Percentiles rank a stretch among this genome's conserved stretches.
phyloP scores from a whole-genome alignment of 106 monocot genomes.

The Acorus calamus region DNA sequence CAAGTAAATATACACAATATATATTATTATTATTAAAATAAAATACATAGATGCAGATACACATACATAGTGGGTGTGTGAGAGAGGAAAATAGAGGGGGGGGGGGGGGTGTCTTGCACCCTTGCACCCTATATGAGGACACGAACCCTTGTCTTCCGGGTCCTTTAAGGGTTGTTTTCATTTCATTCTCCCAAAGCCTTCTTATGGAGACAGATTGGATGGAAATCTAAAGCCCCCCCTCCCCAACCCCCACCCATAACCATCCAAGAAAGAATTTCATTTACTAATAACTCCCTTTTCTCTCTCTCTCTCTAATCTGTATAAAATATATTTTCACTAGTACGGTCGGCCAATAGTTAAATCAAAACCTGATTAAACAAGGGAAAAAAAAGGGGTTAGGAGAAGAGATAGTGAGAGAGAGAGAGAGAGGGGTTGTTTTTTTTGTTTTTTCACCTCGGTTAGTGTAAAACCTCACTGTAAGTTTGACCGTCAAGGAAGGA shows the following conservation, averaged over 20 bases:
- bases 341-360: too few relatives aligned
- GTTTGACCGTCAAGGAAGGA: constrained; percentile 54
- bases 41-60: background rate
- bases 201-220: constrained; percentile 1
- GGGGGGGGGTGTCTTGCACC: constrained; percentile 3
- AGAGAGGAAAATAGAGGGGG: background rate
- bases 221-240: background rate
- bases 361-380: background rate
- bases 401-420: background rate
- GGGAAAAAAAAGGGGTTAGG: background rate
- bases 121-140: constrained; percentile 24
- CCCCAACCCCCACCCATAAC: background rate
- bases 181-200: constrained; percentile 3
- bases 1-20: too few relatives aligned
- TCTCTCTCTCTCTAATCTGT: background rate
- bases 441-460: constrained; percentile 14
- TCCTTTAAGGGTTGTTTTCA: background rate
- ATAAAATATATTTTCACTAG: too few relatives aligned
- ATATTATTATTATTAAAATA: too few relatives aligned
- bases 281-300: background rate
- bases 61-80: background rate
- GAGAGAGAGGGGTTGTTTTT: too few relatives aligned
- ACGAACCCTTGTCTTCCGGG: constrained; percentile 42
- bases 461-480: constrained; percentile 14
- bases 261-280: constrained; percentile 1